Evolutionary conservation across 106 monocot species (phyloP), one percentile per base, ranked within the genome.

Genomic region (Narthecium ossifragum): DNA sequence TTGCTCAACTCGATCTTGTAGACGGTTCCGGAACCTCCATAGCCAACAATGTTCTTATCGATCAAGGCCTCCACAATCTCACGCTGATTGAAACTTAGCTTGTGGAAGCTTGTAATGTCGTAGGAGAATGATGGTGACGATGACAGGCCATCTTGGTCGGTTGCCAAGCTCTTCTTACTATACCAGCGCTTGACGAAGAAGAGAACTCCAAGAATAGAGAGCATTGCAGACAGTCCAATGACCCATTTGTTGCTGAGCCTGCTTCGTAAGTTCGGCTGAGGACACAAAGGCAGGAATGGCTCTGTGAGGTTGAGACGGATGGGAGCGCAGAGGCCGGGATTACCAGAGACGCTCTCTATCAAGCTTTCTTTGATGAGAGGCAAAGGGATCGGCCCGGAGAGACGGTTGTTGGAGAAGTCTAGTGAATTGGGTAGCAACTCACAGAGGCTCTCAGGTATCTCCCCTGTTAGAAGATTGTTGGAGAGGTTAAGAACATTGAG

Each of bases 401-500:
- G 90, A 30, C 67, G 64, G 46, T 96, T 96, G 62, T 96, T 80
- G 7, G 96, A 96, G 65, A 96, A 87, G 21, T 90, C 96, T 8
- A 96, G 64, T 0, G 90, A 96, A 34, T 84, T 96, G 23, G 96
- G 96, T 0, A 96, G 75, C 37, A 96, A 46, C 10, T 67, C 51
- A 31, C 90, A 96, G 27, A 96, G 78, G 29, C 78, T 76, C 26
- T 79, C 76, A 1, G 96, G 96, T 32, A 96, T 96, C 52, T 76
- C 72, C 13, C 98, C 98, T 2, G 87, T 77, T 1, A 90, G 53
- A 27, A 79, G 66, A 64, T 98, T 98, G 61, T 88, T 76, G 7
- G 98, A 98, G 53, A 98, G 80, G 55, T 98, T 98, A 18, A 98
- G 74, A 15, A 98, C 84, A 62, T 98, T 98, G 73, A 98, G 98